These are phyloP conservation scores for Nemania diffusa DNA, from an alignment of 2,329 filamentous ascomycete genomes.

Conservation along the genomic window DNA sequence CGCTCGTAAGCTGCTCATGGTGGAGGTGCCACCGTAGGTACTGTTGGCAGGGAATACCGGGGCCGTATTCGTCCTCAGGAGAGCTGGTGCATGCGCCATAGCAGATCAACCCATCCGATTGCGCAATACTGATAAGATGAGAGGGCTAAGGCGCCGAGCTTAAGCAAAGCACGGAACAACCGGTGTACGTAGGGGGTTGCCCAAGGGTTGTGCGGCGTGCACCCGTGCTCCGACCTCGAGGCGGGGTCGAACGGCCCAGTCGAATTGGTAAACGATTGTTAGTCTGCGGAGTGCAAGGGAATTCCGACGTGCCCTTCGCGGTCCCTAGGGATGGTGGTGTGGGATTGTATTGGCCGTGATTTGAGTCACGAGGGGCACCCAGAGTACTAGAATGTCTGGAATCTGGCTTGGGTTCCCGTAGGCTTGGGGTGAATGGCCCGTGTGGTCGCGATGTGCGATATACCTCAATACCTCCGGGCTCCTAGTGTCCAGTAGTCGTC, in stretches of 20 bases:
- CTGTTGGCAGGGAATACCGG: conserved; percentile 63
- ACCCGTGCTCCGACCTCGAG: conserved; percentile 12
- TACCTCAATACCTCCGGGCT: conserved; percentile 3
- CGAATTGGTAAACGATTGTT: conserved; percentile 1
- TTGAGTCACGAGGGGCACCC: conserved; percentile 31
- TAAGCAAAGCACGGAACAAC: conserved; percentile 7
- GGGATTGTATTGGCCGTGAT: conserved; percentile 24
- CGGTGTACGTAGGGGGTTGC: neutral
- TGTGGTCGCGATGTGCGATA: conserved; percentile 11
- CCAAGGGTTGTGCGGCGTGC: neutral
- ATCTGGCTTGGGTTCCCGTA: conserved; percentile 24
- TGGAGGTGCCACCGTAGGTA: conserved; percentile 59
- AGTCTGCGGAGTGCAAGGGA: neutral
- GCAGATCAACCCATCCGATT: conserved; percentile 51
- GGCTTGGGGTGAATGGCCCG: conserved; percentile 1
- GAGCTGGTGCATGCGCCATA: conserved; percentile 68
- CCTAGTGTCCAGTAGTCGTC: neutral
- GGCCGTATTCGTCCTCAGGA: conserved; percentile 68
- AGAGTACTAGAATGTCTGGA: conserved; percentile 30
- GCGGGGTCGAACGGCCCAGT: conserved; percentile 22
- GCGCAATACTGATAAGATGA: conserved; percentile 7
- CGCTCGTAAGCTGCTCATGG: conserved; percentile 65
- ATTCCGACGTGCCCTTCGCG: conserved; percentile 24
- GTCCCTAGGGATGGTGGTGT: conserved; percentile 14
- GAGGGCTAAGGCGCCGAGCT: conserved; percentile 1